phyloP scores from a whole-genome alignment of 441 rosid genomes.

The Populus hybrid region DNA sequence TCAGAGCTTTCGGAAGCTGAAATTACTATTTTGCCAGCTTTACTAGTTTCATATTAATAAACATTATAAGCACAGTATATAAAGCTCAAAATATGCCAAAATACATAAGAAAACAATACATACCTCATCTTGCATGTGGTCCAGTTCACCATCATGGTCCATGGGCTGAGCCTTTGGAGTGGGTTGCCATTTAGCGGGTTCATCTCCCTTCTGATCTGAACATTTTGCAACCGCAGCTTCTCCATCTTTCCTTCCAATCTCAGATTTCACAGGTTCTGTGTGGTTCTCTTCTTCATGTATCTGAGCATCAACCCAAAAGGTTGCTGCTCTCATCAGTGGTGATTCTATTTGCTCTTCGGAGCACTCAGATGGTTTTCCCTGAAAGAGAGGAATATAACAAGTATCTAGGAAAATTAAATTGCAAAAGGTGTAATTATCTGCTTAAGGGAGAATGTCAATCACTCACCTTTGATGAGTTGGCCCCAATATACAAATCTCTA shows the following conservation, averaged over 20 bases:
- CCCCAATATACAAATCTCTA: constrained; percentile 18
- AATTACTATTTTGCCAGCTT: not conserved
- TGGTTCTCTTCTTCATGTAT: constrained; percentile 11
- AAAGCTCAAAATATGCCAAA: not conserved
- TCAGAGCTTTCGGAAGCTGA: not conserved
- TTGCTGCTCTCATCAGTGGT: constrained; percentile 9
- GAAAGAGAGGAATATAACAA: constrained; percentile 10
- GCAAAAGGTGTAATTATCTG: not conserved
- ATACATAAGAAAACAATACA: not conserved
- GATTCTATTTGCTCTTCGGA: constrained; percentile 30
- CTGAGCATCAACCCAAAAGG: constrained; percentile 10
- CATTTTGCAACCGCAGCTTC: constrained; percentile 8
- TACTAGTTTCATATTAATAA: not conserved
- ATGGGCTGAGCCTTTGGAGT: not conserved
- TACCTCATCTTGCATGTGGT: not conserved
- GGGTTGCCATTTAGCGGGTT: not conserved
- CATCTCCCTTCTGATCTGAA: constrained; percentile 7
- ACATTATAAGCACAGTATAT: not conserved
- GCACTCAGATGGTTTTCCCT: constrained; percentile 26
- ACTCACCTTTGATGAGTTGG: constrained; percentile 22
- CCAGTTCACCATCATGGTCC: not conserved
- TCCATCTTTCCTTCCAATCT: constrained; percentile 7
- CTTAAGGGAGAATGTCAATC: constrained; percentile 7
- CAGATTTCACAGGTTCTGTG: constrained; percentile 16
- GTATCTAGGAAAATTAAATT: not conserved